Evolutionary conservation across 345 rosid species (phyloP), one percentile per base, ranked within the genome.

Genomic region (Aquilaria malaccensis): DNA sequence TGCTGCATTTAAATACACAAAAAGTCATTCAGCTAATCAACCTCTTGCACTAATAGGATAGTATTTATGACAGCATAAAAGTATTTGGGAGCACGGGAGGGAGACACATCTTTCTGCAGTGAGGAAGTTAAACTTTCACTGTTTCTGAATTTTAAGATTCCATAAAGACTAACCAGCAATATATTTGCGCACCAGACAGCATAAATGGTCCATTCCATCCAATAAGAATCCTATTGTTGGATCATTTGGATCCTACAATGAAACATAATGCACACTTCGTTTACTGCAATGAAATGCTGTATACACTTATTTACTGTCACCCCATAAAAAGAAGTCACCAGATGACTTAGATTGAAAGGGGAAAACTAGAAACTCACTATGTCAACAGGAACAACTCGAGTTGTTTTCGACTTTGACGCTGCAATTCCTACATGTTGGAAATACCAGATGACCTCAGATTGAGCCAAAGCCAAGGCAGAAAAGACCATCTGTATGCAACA

Each of bases 161-260:
- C 13, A 60, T 58, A 15, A 56, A 66, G 37, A 37, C 81, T 71
- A 59, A 85, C 99, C 97, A 82, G 97, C 87, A 64, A 88, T 91
- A 73, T 90, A 94, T 76, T 94, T 94, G 83, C 97, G 97, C 61
- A 91, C 96, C 59, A 94, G 77, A 78, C 99, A 83, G 79, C 96
- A 91, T 55, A 91, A 76, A 49, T 68, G 89, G 62, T 91, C 99
- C 99, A 90, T 90, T 76, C 99, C 99, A 62, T 94, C 97, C 30
- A 94, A 74, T 61, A 94, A 81, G 82, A 88, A 94, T 69, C 97
- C 99, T 69, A 86, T 82, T 74, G 97, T 94, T 61, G 97, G 99
- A 79, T 94, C 99, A 85, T 72, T 88, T 78, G 91, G 97, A 82
- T 94, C 97, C 97, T 91, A 72, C 73, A 73, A 56, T 59, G 68